Evolutionary conservation across 2,329 filamentous ascomycete species (phyloP).

Genomic region (Fusarium longipes): DNA sequence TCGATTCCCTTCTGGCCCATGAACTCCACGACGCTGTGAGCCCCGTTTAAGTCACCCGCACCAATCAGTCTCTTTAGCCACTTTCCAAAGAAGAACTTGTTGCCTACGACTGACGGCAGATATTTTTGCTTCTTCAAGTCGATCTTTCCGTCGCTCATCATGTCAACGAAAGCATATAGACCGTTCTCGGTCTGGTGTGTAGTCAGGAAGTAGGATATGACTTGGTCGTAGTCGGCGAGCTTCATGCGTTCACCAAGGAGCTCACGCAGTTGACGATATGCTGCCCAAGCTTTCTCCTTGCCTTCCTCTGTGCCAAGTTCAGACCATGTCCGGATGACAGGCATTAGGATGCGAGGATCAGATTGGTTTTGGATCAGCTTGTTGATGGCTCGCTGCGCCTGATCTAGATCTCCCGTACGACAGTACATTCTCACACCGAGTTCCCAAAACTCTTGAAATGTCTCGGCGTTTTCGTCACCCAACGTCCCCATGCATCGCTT

Average conservation of each 20-base stretch:
- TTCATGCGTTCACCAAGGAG: slow-evolving; percentile 70
- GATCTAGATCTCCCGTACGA: slow-evolving; percentile 65
- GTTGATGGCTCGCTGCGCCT: slow-evolving; percentile 67
- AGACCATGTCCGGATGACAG: slow-evolving; percentile 76
- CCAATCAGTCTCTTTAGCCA: slow-evolving; percentile 89
- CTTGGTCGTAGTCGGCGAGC: slow-evolving; percentile 80
- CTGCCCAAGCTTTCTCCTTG: slow-evolving; percentile 70
- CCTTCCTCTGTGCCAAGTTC: slow-evolving; percentile 59
- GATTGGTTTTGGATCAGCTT: slow-evolving; percentile 62
- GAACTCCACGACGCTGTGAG: slow-evolving; percentile 76
- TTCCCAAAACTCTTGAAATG: slow-evolving; percentile 68
- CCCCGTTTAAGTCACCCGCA: slow-evolving; percentile 75
- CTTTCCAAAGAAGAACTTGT: slow-evolving; percentile 86
- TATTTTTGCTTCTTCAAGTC: slow-evolving; percentile 58
- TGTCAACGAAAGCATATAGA: slow-evolving; percentile 84
- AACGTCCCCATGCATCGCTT: slow-evolving; percentile 66
- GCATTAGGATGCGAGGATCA: slow-evolving; percentile 69
- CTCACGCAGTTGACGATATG: slow-evolving; percentile 73
- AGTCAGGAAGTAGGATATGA: slow-evolving; percentile 77
- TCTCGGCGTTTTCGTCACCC: slow-evolving; percentile 58
- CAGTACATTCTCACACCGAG: slow-evolving; percentile 75
- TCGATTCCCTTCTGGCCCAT: slow-evolving; percentile 77
- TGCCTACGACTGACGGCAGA: slow-evolving; percentile 65
- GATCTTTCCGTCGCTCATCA: slow-evolving; percentile 77
- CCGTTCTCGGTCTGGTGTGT: slow-evolving; percentile 73